These are phyloP conservation scores for Lojkania enalia DNA, from an alignment of 2,329 filamentous ascomycete genomes.

Conservation along the genomic window DNA sequence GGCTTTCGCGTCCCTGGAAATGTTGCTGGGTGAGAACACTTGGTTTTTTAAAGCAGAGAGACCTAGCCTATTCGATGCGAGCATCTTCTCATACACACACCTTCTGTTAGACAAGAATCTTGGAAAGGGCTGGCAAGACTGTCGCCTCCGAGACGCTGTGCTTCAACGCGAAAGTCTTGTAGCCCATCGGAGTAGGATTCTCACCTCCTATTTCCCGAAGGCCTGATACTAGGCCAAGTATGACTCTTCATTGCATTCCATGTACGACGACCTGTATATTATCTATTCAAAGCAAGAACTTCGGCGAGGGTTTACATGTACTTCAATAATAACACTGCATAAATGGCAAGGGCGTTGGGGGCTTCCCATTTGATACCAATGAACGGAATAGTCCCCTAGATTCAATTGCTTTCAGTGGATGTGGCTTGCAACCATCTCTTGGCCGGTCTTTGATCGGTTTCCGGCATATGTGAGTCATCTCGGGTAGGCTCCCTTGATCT, in stretches of 20 bases:
- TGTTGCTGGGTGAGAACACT: constrained; percentile 58
- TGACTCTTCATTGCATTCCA: background rate
- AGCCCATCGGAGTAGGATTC: constrained; percentile 63
- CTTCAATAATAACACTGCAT: constrained; percentile 2
- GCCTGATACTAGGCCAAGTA: too few species aligned
- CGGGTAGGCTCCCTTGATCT: constrained; percentile 29
- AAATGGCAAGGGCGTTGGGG: constrained; percentile 1
- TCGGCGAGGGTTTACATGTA: background rate
- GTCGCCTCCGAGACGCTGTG: constrained; percentile 61
- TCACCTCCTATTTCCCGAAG: constrained; percentile 53
- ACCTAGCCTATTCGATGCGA: constrained; percentile 82
- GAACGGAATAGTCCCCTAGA: constrained; percentile 2
- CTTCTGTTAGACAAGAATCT: constrained; percentile 69
- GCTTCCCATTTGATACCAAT: constrained; percentile 18
- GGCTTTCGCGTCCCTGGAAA: constrained; percentile 65
- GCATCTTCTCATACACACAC: constrained; percentile 87
- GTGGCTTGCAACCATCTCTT: constrained; percentile 10
- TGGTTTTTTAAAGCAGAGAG: constrained; percentile 63
- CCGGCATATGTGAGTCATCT: constrained; percentile 35
- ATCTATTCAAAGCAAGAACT: background rate
- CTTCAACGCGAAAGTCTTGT: constrained; percentile 64
- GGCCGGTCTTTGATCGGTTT: background rate
- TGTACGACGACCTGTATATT: background rate
- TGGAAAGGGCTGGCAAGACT: constrained; percentile 63
- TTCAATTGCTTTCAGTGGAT: constrained; percentile 1